A percentile compares a stretch with the other conserved stretches of the same genome.
phyloP scores from a whole-genome alignment of 1,284 basidiomycete species.

The Somion occarium region DNA sequence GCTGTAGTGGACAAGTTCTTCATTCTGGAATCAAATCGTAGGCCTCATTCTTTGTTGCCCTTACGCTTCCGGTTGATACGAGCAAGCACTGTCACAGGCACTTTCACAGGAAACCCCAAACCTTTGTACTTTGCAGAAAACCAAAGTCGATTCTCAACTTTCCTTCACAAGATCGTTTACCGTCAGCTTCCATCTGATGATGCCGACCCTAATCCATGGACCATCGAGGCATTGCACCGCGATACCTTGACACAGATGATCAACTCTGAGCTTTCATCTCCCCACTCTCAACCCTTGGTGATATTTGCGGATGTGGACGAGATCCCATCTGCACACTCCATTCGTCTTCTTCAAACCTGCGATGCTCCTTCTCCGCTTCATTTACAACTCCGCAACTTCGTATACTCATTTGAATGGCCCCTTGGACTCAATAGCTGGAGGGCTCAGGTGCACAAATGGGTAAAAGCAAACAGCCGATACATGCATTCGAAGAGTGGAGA shows the following conservation, averaged over 20 bases:
- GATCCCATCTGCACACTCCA: slow-evolving; percentile 52
- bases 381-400: slow-evolving; percentile 59
- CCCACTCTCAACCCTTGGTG: slow-evolving; percentile 39
- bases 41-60: background rate
- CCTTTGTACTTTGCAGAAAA: slow-evolving; percentile 46
- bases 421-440: slow-evolving; percentile 52
- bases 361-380: slow-evolving; percentile 53
- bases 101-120: slow-evolving; percentile 60
- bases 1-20: slow-evolving; percentile 59
- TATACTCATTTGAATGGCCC: slow-evolving; percentile 62
- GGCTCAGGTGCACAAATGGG: slow-evolving; percentile 49
- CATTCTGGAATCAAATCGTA: slow-evolving; percentile 55
- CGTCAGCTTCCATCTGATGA: slow-evolving; percentile 23
- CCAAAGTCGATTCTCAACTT: slow-evolving; percentile 44
- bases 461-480: slow-evolving; percentile 33
- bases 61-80: too few relatives aligned
- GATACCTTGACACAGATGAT: slow-evolving; percentile 32
- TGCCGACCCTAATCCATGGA: background rate
- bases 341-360: slow-evolving; percentile 55
- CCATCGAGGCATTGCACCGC: slow-evolving; percentile 3
- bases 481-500: slow-evolving; percentile 54
- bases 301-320: slow-evolving; percentile 72
- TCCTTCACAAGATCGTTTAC: slow-evolving; percentile 52
- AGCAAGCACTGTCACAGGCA: slow-evolving; percentile 22
- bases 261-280: slow-evolving; percentile 18